Conservation (phyloP, 352 stramenopile species). For the Pilasporangium apinafurcum region DNA sequence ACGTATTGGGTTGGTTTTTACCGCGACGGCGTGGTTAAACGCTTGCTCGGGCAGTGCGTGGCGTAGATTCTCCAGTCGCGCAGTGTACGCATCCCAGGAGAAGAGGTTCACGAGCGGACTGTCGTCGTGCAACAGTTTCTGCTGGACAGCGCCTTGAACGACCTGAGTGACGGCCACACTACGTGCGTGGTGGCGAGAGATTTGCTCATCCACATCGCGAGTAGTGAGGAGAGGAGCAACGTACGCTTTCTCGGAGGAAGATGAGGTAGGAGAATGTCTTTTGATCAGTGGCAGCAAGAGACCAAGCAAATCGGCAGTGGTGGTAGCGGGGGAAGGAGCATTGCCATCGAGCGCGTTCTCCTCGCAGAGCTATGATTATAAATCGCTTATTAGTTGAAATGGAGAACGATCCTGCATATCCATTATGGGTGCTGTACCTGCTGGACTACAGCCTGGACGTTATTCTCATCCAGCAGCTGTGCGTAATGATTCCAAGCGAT, state of each 20-base stretch:
- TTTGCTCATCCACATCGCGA: conserved; percentile 22
- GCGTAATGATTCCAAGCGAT: too few relatives aligned
- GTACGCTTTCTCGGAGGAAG: conserved; percentile 17
- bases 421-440: too few relatives aligned
- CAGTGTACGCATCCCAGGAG: conserved; percentile 52
- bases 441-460: too few relatives aligned
- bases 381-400: too few relatives aligned
- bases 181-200: conserved; percentile 23
- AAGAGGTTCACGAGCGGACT: conserved; percentile 60
- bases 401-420: too few relatives aligned
- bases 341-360: conserved; percentile 15
- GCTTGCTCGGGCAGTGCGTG: conserved; percentile 45
- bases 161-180: conserved; percentile 23
- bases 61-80: conserved; percentile 48
- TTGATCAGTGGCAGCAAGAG: conserved; percentile 21
- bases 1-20: conserved; percentile 78
- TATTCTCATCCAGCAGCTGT: too few relatives aligned
- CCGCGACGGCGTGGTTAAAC: conserved; percentile 72
- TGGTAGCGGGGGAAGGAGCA: conserved; percentile 3
- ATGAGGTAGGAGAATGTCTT: conserved; percentile 1
- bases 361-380: conserved; percentile 21
- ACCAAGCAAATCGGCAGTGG: conserved; percentile 11
- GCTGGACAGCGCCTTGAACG: conserved; percentile 37
- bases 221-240: conserved; percentile 38
- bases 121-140: conserved; percentile 47